These are phyloP conservation scores for Curvularia lunata DNA, from an alignment of 2,329 filamentous ascomycete genomes.

Conservation along the genomic window DNA sequence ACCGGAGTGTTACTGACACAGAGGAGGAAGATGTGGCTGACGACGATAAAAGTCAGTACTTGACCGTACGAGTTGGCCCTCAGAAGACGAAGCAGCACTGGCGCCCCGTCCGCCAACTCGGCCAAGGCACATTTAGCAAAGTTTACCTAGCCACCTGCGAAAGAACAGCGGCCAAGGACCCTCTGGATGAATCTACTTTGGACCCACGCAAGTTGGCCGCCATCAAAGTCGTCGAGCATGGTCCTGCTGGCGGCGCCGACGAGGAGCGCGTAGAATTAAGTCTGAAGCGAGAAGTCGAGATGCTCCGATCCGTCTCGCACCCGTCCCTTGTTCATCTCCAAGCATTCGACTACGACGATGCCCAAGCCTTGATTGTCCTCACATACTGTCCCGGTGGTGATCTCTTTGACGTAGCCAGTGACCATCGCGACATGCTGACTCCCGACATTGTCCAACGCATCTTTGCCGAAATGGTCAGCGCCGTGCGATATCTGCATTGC, in stretches of 20 bases:
- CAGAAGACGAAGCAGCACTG: conserved; percentile 78
- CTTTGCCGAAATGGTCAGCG: conserved; percentile 86
- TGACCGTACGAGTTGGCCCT: conserved; percentile 60
- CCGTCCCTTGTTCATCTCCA: conserved; percentile 90
- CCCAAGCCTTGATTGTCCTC: conserved; percentile 81
- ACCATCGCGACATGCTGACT: conserved; percentile 70
- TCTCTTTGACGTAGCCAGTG: conserved; percentile 87
- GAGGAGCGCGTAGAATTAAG: conserved; percentile 93
- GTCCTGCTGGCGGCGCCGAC: conserved; percentile 89
- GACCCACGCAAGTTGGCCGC: conserved; percentile 85
- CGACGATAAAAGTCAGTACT: conserved; percentile 52
- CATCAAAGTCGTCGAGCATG: conserved; percentile 94
- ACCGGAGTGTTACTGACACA: conserved; percentile 63
- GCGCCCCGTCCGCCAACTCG: conserved; percentile 79
- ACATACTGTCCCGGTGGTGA: conserved; percentile 95
- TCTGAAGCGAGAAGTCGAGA: conserved; percentile 91
- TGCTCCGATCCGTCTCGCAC: conserved; percentile 86
- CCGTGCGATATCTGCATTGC: conserved; percentile 83
- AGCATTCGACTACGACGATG: conserved; percentile 85
- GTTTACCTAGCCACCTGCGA: conserved; percentile 90
- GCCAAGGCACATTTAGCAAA: conserved; percentile 93
- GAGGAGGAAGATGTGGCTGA: conserved; percentile 58
- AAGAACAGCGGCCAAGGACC: conserved; percentile 53
- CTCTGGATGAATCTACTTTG: conserved; percentile 56
- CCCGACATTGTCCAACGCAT: conserved; percentile 78